Evolutionary conservation across 2,329 filamentous ascomycete species (phyloP).

Genomic region (Hypoxylon sp.): DNA sequence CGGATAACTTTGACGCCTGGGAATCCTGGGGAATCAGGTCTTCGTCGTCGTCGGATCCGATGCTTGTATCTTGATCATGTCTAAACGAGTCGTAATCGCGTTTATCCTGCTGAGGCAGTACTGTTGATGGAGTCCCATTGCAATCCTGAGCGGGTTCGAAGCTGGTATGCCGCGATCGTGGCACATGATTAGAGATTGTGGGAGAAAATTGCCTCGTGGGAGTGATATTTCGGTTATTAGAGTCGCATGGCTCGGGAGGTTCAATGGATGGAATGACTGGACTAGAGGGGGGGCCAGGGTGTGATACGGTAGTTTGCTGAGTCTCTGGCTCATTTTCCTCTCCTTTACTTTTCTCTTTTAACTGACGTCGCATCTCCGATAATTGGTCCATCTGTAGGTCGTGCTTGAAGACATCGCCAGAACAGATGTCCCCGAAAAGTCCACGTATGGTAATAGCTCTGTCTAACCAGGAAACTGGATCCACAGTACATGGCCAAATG

Average conservation of each 20-base stretch:
- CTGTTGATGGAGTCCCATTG: background rate
- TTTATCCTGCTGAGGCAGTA: constrained; percentile 4
- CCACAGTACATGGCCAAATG: constrained; percentile 85
- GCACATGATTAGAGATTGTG: background rate
- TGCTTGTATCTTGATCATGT: background rate
- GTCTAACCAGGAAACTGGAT: constrained; percentile 72
- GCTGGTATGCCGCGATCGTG: background rate
- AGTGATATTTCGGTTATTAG: background rate
- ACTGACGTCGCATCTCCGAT: constrained; percentile 17
- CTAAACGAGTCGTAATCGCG: constrained; percentile 32
- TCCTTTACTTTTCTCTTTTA: constrained; percentile 7
- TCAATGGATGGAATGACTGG: background rate
- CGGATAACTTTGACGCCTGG: constrained; percentile 54
- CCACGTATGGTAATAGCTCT: constrained; percentile 74
- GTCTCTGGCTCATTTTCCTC: constrained; percentile 44
- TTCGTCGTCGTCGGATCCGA: constrained; percentile 41
- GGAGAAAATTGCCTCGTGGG: background rate
- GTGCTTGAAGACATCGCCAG: constrained; percentile 72
- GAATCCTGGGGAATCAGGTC: constrained; percentile 49
- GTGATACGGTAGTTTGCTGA: constrained; percentile 18
- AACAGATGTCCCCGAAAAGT: constrained; percentile 81
- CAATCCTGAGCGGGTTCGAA: background rate
- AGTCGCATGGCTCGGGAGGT: background rate
- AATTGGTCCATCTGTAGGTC: constrained; percentile 71
- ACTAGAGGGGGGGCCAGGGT: constrained; percentile 3